Evolutionary conservation across 2,329 filamentous ascomycete genomes (phyloP), one percentile per base, ranked within the genome.

Genomic region (Arthrinium puccinioides): DNA sequence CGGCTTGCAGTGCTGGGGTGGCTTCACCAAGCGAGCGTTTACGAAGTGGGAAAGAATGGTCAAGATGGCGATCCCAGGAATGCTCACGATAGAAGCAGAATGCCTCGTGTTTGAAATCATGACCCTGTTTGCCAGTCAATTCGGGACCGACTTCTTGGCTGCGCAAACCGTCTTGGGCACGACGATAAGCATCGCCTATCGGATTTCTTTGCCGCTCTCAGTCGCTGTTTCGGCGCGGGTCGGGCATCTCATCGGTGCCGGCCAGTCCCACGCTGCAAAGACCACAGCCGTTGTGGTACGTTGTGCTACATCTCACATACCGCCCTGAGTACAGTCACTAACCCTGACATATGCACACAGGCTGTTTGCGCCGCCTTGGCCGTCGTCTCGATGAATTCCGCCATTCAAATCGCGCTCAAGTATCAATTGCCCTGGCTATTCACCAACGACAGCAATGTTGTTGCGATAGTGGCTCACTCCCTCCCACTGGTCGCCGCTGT

Each of bases 1-100:
- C 43, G 87, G 87, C 6, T 70, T 70, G 36, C 76, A 88, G 51
- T 94, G 87, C 66, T 94, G 87, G 87, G 82, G 82, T 40, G 87
- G 87, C 10, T 83, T 94, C 56, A 84, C 79, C 32, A 69, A 64
- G 44, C 74, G 76, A 21, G 84, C 84, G 7, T 69, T 88, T 35
- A 65, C 67, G 34, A 90, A 90, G 54, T 92, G 86, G 86, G 4
- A 15, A 57, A 11, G 6, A 1, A 84, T 84, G 80, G 70, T 85
- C 50, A 75, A 72, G 24, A 74, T 86, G 21, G 79, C 81, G 1
- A 59, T 85, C 2, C 80, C 81, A 0, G 81, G 81, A 2, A 63
- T 85, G 11, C 53, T 83, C 25, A 85, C 84, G 79, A 75, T 85
- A 3, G 70, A 83, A 49, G 79, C 81, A 2, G 82, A 85, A 52